Evolutionary conservation across 2,329 filamentous ascomycete species (phyloP), one percentile per base, ranked within the genome.

Genomic region (Diatrype stigma): DNA sequence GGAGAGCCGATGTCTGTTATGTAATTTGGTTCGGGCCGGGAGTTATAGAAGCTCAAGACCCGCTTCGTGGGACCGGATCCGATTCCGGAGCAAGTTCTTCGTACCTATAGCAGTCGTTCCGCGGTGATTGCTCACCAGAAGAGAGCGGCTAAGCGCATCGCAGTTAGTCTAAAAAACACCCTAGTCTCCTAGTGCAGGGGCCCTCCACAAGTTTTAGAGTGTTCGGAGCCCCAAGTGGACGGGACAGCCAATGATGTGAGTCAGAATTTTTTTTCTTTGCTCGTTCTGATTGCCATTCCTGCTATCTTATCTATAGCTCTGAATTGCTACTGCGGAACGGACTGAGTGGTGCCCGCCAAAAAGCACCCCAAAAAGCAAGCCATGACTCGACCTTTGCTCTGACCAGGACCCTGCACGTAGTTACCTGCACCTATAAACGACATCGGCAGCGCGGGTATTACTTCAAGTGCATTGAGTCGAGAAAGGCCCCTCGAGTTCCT

Each of bases 401-500:
- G 34, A 37, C 34, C 34, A 12, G 34, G 16, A 30, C 26, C 26
- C 26, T 30, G 26, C 26, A n/a, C 26, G 10, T 30, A 30, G 5
- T 30, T 30, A 30, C n/a, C n/a, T n/a, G n/a, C 10, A 30, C 5
- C 26, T 30, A 6, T 30, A 10, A 30, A 30, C 6, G 26, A 30
- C 26, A n/a, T n/a, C n/a, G n/a, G n/a, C n/a, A n/a, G n/a, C n/a
- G n/a, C n/a, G n/a, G n/a, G n/a, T n/a, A n/a, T n/a, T n/a, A n/a
- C n/a, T n/a, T n/a, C n/a, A n/a, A n/a, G n/a, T n/a, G 26, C 26
- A 30, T 30, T 30, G 26, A 30, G 10, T 30, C 5, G 26, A 30
- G 26, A 30, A 30, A 51, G 47, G 11, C 23, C 48, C 37, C 34
- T 42, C 54, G 42, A 42, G 50, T 50, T 5, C 40, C 49, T 57